A percentile compares a stretch with the other conserved stretches of the same genome.
phyloP scores from a whole-genome alignment of 2,329 filamentous ascomycete species.

The Xylariomycetidae sp. region DNA sequence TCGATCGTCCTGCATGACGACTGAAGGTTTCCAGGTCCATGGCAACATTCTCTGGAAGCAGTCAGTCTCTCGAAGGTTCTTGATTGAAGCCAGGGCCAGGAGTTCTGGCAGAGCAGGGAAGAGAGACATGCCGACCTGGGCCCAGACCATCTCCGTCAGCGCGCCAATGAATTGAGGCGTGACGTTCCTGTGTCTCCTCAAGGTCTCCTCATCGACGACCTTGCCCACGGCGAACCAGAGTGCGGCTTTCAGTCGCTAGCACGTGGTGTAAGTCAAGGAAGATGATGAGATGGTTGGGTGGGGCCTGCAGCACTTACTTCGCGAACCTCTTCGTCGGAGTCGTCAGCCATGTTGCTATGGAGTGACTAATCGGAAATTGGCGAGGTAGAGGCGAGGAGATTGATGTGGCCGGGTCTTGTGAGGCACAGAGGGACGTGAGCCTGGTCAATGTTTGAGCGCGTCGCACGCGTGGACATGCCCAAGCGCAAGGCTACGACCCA shows the following conservation, averaged over 20 bases:
- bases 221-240: conserved; percentile 81
- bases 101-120: not conserved
- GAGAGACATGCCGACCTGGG: conserved; percentile 58
- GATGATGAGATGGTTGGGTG: not conserved
- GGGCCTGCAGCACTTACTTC: conserved; percentile 19
- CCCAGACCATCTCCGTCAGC: conserved; percentile 67
- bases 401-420: too few relatives aligned
- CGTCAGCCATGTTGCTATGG: conserved; percentile 24
- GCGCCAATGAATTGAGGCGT: conserved; percentile 86
- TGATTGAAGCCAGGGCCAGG: not conserved
- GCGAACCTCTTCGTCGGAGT: conserved; percentile 25
- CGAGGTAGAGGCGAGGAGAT: too few relatives aligned
- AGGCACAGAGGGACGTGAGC: too few relatives aligned
- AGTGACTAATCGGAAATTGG: too few relatives aligned
- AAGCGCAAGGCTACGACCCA: too few relatives aligned
- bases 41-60: conserved; percentile 45
- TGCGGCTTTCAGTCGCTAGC: conserved; percentile 72
- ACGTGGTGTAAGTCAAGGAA: conserved; percentile 3
- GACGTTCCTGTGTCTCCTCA: conserved; percentile 70
- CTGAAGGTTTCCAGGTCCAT: conserved; percentile 51
- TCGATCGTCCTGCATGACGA: conserved; percentile 74
- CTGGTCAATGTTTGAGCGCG: too few relatives aligned
- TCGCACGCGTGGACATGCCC: too few relatives aligned
- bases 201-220: conserved; percentile 80
- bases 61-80: conserved; percentile 12